phyloP scores from a whole-genome alignment of 768 basidiomycete species.

The Termitomyces sp. region DNA sequence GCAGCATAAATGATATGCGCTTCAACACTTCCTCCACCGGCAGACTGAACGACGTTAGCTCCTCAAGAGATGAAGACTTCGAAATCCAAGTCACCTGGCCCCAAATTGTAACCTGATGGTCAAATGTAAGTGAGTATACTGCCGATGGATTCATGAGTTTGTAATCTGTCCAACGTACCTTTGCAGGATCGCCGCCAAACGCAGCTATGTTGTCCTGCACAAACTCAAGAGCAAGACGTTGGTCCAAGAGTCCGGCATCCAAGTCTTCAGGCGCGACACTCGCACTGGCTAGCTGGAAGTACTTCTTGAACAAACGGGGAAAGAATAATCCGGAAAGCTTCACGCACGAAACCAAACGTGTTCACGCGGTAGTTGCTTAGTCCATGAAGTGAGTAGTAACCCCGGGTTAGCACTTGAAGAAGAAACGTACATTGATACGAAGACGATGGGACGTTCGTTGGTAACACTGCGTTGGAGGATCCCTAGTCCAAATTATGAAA shows the following conservation, averaged over 20 bases:
- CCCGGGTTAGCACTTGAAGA: background rate
- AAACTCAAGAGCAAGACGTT: constrained; percentile 51
- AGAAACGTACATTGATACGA: constrained; percentile 42
- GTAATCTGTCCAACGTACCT: constrained; percentile 22
- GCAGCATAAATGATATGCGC: constrained; percentile 40
- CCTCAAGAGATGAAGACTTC: background rate
- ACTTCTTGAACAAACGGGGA: background rate
- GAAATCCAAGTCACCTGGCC: constrained; percentile 18
- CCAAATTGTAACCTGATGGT: constrained; percentile 46
- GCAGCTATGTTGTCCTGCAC: constrained; percentile 61
- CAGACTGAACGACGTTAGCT: constrained; percentile 27
- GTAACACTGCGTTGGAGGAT: constrained; percentile 42
- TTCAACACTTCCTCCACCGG: constrained; percentile 46
- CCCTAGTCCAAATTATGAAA: constrained; percentile 20
- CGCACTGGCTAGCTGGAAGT: constrained; percentile 36
- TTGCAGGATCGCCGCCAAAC: constrained; percentile 59
- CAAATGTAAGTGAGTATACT: background rate
- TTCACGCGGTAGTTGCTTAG: constrained; percentile 52
- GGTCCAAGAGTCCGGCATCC: constrained; percentile 58
- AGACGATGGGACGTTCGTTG: constrained; percentile 44
- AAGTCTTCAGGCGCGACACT: constrained; percentile 41
- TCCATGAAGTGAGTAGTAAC: background rate
- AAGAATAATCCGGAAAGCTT: background rate
- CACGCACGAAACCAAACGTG: constrained; percentile 49
- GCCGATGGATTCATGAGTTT: background rate